These are phyloP conservation scores for Talaromyces sp. DNA, from an alignment of 2,329 filamentous ascomycete species.

Conservation along the genomic window DNA sequence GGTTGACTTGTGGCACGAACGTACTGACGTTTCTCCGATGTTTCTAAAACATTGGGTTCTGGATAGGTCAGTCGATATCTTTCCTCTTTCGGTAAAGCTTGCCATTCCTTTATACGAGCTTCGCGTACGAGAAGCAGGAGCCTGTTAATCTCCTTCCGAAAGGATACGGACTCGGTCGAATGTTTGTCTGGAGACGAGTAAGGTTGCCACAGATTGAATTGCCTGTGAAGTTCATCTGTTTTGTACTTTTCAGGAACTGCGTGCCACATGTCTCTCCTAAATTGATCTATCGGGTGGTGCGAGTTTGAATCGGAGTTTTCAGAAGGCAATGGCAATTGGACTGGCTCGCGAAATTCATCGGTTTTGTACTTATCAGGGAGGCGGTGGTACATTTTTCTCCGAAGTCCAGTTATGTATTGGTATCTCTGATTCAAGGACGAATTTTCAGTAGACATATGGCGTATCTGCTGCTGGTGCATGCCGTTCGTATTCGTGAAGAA, in stretches of 20 bases:
- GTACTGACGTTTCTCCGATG: background rate
- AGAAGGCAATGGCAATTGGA: background rate
- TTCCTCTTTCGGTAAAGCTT: background rate
- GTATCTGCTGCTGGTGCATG: constrained; percentile 10
- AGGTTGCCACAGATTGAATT: background rate
- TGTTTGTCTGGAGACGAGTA: background rate
- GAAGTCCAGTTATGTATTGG: background rate
- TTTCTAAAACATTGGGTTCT: background rate
- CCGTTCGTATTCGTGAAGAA: background rate
- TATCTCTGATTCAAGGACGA: background rate
- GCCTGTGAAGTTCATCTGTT: background rate
- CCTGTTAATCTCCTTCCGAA: background rate
- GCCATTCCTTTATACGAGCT: background rate
- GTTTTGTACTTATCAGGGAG: background rate
- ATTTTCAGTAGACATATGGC: background rate
- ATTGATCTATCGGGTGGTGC: background rate
- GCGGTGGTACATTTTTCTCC: background rate
- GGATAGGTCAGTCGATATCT: background rate
- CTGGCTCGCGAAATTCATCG: background rate
- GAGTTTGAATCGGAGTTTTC: background rate
- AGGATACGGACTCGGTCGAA: background rate
- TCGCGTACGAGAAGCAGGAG: background rate
- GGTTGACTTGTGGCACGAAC: background rate
- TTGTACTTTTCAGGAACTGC: background rate
- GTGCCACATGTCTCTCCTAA: background rate